Conservation (phyloP, 768 basidiomycete genomes). For the Russula sp. region DNA sequence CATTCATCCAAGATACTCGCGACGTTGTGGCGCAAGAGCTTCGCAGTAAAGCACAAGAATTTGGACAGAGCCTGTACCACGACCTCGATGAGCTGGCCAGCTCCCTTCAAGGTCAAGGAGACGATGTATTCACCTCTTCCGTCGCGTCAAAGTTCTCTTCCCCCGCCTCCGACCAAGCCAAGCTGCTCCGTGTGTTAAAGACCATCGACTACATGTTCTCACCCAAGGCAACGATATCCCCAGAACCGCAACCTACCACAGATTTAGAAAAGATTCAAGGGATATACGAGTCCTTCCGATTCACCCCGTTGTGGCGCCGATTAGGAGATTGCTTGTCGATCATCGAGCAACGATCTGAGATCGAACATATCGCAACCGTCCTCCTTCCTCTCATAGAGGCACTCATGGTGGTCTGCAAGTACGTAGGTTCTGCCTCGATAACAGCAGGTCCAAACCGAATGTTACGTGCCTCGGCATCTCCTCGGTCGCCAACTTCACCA, state of each 20-base stretch:
- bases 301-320: slow-evolving; percentile 82
- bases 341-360: slow-evolving; percentile 75
- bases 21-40: slow-evolving; percentile 90
- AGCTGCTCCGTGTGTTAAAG: slow-evolving; percentile 90
- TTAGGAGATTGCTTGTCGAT: slow-evolving; percentile 85
- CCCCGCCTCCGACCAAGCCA: slow-evolving; percentile 93
- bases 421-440: slow-evolving; percentile 69
- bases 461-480: slow-evolving; percentile 64
- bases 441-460: slow-evolving; percentile 46
- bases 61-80: slow-evolving; percentile 67
- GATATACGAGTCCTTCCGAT: slow-evolving; percentile 91
- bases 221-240: slow-evolving; percentile 46
- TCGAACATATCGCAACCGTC: slow-evolving; percentile 87
- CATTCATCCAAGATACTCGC: slow-evolving; percentile 81
- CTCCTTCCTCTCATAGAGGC: slow-evolving; percentile 93
- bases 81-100: slow-evolving; percentile 76
- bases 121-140: slow-evolving; percentile 57
- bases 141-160: slow-evolving; percentile 90
- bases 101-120: slow-evolving; percentile 56
- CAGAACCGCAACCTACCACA: slow-evolving; percentile 42
- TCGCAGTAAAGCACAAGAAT: slow-evolving; percentile 79
- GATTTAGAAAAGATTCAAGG: slow-evolving; percentile 79
- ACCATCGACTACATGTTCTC: slow-evolving; percentile 97
- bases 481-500: slow-evolving; percentile 60
- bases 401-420: slow-evolving; percentile 98